These are phyloP conservation scores for Blastobotrys buckinghamii DNA, from an alignment of 1,139 yeast genomes.

Conservation along the genomic window DNA sequence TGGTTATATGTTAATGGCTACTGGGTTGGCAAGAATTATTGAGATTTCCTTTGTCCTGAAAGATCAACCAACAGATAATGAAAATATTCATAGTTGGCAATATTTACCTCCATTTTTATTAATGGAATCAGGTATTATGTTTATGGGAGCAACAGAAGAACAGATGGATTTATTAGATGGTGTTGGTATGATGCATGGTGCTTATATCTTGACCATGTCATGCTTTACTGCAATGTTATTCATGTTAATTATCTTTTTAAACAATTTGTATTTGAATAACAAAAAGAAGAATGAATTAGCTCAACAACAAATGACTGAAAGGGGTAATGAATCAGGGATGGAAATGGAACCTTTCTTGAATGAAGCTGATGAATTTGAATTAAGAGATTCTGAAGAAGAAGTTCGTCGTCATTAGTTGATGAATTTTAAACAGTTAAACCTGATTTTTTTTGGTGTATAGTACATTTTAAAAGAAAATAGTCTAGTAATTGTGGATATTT, in stretches of 20 bases:
- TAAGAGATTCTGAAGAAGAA: not conserved
- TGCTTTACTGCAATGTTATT: constrained; percentile 70
- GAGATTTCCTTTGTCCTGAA: constrained; percentile 69
- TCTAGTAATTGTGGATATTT: too few relatives aligned
- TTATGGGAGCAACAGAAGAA: constrained; percentile 92
- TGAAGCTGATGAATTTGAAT: constrained; percentile 9
- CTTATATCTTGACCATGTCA: constrained; percentile 67
- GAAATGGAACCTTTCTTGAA: constrained; percentile 15
- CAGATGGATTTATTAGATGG: constrained; percentile 66
- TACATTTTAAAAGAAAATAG: too few relatives aligned
- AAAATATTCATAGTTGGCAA: constrained; percentile 66
- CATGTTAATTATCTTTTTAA: constrained; percentile 54
- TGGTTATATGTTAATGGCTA: constrained; percentile 72
- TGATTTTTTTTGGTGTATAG: too few relatives aligned
- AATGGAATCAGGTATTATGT: constrained; percentile 69
- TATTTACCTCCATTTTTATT: constrained; percentile 77
- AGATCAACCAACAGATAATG: constrained; percentile 36
- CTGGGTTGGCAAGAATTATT: constrained; percentile 66
- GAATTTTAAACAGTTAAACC: too few relatives aligned
- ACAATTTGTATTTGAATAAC: constrained; percentile 48
- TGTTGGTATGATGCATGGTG: constrained; percentile 77
- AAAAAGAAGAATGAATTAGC: not conserved
- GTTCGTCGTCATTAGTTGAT: not conserved
- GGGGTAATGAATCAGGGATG: constrained; percentile 8
- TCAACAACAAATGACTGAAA: not conserved